These are phyloP conservation scores for Solanum pimpinellifolium DNA, from an alignment of 257 asterid genomes.

Conservation along the genomic window DNA sequence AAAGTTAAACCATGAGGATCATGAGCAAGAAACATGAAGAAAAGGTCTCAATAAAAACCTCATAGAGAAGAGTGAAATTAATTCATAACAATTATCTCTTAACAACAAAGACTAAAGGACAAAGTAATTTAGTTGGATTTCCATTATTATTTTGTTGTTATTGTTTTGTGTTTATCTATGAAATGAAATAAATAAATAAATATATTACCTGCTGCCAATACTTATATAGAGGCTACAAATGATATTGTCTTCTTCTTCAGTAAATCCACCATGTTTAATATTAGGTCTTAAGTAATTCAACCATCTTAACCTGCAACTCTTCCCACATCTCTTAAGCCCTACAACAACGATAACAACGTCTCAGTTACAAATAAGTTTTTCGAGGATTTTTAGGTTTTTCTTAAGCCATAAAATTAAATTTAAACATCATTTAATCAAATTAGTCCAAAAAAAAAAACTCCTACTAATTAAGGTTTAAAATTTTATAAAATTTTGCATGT, in stretches of 20 bases:
- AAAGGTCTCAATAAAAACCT: background rate
- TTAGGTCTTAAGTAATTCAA: slow-evolving; percentile 83
- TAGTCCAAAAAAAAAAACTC: background rate
- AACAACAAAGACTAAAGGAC: slow-evolving; percentile 53
- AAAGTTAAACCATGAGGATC: background rate
- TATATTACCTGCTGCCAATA: slow-evolving; percentile 87
- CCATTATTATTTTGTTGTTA: background rate
- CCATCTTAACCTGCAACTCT: slow-evolving; percentile 95
- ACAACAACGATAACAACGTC: background rate
- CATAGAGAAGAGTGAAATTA: background rate
- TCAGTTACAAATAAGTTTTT: background rate
- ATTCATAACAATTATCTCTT: slow-evolving; percentile 20
- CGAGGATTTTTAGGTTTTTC: background rate
- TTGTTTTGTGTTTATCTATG: background rate
- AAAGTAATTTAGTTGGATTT: slow-evolving; percentile 21
- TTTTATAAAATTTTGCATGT: background rate
- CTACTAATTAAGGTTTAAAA: background rate
- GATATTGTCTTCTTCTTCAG: slow-evolving; percentile 94
- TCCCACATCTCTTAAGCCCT: slow-evolving; percentile 97
- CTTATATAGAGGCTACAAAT: slow-evolving; percentile 94
- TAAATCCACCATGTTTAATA: slow-evolving; percentile 88
- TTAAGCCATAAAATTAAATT: slow-evolving; percentile 38
- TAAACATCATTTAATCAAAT: background rate
- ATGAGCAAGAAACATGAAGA: background rate
- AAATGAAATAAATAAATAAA: background rate